Conservation (phyloP, 2,329 filamentous ascomycete species). For the Biscogniauxia sp. region DNA sequence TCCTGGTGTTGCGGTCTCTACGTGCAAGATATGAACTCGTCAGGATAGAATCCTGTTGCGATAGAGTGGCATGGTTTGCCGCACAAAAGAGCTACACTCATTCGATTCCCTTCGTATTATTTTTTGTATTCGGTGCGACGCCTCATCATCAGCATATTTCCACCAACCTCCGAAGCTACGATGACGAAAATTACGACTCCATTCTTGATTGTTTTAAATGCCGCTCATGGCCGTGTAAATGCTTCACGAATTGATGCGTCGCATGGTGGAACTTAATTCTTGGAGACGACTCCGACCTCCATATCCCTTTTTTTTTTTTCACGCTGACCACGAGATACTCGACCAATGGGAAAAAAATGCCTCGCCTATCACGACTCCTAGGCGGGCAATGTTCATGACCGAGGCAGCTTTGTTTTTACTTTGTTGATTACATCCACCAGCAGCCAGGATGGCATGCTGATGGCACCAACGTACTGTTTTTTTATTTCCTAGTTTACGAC, state of each 20-base stretch:
- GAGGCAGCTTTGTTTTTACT: conserved; percentile 30
- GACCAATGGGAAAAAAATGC: conserved; percentile 24
- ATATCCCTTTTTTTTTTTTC: conserved; percentile 19
- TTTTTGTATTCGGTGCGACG: conserved; percentile 39
- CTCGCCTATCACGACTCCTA: conserved; percentile 32
- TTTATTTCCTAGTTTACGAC: conserved; percentile 34
- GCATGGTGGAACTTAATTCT: conserved; percentile 34
- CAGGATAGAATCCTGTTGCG: conserved; percentile 15
- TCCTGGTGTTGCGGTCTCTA: conserved; percentile 23
- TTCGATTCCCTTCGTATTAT: conserved; percentile 24
- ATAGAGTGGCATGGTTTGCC: conserved; percentile 15
- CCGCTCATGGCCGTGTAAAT: conserved; percentile 34
- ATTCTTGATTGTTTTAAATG: conserved; percentile 36
- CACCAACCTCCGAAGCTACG: conserved; percentile 30
- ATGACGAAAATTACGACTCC: conserved; percentile 42
- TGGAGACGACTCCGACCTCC: conserved; percentile 23
- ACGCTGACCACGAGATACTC: conserved; percentile 33
- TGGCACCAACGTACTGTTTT: conserved; percentile 22
- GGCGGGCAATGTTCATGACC: conserved; percentile 35
- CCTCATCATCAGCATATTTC: conserved; percentile 35
- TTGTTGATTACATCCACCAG: conserved; percentile 26
- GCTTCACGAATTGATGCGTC: conserved; percentile 34
- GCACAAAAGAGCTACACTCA: conserved; percentile 22
- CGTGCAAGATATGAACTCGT: conserved; percentile 19
- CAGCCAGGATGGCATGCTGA: conserved; percentile 26